A percentile compares a stretch with the other conserved stretches of the same genome.
Conservation (phyloP, 805 yeast genomes). For the Ogataea chonburiensis region DNA sequence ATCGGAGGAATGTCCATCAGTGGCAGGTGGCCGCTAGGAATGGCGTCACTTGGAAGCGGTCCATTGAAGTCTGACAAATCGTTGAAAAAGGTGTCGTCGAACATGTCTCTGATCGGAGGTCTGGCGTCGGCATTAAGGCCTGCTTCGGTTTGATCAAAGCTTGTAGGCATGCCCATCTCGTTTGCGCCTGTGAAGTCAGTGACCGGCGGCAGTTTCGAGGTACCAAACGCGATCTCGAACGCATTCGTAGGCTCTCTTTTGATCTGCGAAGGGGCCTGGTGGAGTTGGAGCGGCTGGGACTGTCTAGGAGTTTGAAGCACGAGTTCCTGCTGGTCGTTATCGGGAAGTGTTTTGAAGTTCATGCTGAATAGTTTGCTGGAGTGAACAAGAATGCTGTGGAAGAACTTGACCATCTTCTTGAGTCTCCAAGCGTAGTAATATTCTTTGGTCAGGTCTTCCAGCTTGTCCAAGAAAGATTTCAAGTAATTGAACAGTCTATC, state of each 20-base stretch:
- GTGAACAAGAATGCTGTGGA: slow-evolving; percentile 35
- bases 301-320: slow-evolving; percentile 15
- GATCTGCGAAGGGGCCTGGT: slow-evolving; percentile 15
- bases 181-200: slow-evolving; percentile 29
- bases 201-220: slow-evolving; percentile 37
- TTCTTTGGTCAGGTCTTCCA: slow-evolving; percentile 37
- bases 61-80: slow-evolving; percentile 32
- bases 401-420: slow-evolving; percentile 40
- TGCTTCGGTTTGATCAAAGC: slow-evolving; percentile 3
- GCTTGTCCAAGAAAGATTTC: slow-evolving; percentile 35
- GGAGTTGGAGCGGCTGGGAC: slow-evolving; percentile 16
- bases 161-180: slow-evolving; percentile 1
- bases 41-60: slow-evolving; percentile 15
- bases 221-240: slow-evolving; percentile 38
- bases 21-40: slow-evolving; percentile 8
- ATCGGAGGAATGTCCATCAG: slow-evolving; percentile 9
- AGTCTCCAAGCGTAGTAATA: slow-evolving; percentile 49
- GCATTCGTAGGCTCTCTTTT: slow-evolving; percentile 30
- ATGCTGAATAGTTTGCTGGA: slow-evolving; percentile 36
- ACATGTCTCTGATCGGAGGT: slow-evolving; percentile 28
- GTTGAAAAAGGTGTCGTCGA: slow-evolving; percentile 34
- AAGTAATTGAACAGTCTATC: slow-evolving; percentile 35
- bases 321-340: slow-evolving; percentile 10
- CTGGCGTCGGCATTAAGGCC: slow-evolving; percentile 13
- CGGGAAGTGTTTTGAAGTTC: slow-evolving; percentile 31